Conservation (phyloP, 2,329 filamentous ascomycete genomes). For the Aspergillus melleus region DNA sequence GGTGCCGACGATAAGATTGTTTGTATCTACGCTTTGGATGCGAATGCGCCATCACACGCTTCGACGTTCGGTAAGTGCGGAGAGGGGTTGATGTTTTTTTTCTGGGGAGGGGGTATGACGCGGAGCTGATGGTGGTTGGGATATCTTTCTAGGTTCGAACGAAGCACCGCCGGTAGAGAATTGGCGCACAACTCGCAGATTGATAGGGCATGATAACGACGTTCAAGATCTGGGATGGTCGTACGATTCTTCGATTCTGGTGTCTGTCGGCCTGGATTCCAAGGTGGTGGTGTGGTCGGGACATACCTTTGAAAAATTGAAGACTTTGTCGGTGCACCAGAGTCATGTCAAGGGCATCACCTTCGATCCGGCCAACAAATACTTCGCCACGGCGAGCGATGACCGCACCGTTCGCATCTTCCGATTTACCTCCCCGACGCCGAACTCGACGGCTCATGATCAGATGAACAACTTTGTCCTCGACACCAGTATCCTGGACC, state of each 20-base stretch:
- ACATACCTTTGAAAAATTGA: constrained; percentile 96
- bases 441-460: constrained; percentile 91
- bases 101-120: background rate
- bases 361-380: constrained; percentile 98
- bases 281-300: constrained; percentile 99
- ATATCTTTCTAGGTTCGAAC: constrained; percentile 63
- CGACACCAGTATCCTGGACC: constrained; percentile 83
- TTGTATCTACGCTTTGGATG: constrained; percentile 90
- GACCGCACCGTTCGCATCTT: constrained; percentile 97
- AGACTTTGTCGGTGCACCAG: constrained; percentile 87
- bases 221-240: constrained; percentile 98
- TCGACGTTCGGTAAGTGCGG: constrained; percentile 70
- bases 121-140: constrained; percentile 5
- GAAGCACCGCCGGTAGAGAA: constrained; percentile 94
- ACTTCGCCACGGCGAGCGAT: constrained; percentile 97
- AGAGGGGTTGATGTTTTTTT: background rate
- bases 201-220: constrained; percentile 97
- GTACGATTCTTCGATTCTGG: constrained; percentile 88
- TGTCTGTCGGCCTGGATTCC: constrained; percentile 94
- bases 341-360: constrained; percentile 99
- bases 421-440: constrained; percentile 84
- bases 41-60: constrained; percentile 72
- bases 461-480: constrained; percentile 96
- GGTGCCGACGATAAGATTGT: constrained; percentile 99
- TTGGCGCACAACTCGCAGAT: constrained; percentile 90